Evolutionary conservation across 495 filamentous ascomycete genomes (phyloP).

Genomic region (Hypomontagnella monticulosa): DNA sequence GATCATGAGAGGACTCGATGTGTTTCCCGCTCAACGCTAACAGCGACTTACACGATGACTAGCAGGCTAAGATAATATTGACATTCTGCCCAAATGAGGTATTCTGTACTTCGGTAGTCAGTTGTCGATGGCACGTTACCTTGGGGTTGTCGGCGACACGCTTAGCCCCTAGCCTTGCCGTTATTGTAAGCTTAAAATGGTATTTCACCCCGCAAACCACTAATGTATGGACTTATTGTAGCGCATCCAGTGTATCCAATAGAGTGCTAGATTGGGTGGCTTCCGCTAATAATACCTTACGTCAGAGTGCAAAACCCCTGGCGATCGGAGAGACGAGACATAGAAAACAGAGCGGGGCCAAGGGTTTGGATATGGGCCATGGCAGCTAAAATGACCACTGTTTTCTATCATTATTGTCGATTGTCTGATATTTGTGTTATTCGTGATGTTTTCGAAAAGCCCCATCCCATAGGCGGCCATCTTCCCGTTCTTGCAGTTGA

Average conservation of each 20-base stretch:
- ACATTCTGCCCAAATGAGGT: background rate
- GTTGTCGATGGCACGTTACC: constrained; percentile 16
- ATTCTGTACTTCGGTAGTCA: background rate
- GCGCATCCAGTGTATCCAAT: background rate
- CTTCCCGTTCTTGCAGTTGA: constrained; percentile 11
- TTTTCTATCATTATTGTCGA: no score
- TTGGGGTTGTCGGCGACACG: background rate
- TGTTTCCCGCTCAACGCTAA: no score
- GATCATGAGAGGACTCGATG: no score
- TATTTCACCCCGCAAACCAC: constrained; percentile 1
- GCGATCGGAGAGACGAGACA: background rate
- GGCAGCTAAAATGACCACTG: no score
- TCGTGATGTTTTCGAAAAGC: background rate
- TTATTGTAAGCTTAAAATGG: constrained; percentile 10
- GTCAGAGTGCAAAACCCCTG: constrained; percentile 21
- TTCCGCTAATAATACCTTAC: constrained; percentile 5
- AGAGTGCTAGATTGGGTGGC: no score
- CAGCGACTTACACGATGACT: no score
- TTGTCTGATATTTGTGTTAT: no score
- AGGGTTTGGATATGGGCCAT: background rate
- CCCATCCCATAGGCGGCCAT: constrained; percentile 1
- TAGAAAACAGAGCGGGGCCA: no score
- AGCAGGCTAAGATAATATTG: no score
- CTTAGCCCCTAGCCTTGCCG: constrained; percentile 9
- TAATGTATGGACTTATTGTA: constrained; percentile 21